Conservation (phyloP, 768 basidiomycete genomes). For the Mycena leptocephala region DNA sequence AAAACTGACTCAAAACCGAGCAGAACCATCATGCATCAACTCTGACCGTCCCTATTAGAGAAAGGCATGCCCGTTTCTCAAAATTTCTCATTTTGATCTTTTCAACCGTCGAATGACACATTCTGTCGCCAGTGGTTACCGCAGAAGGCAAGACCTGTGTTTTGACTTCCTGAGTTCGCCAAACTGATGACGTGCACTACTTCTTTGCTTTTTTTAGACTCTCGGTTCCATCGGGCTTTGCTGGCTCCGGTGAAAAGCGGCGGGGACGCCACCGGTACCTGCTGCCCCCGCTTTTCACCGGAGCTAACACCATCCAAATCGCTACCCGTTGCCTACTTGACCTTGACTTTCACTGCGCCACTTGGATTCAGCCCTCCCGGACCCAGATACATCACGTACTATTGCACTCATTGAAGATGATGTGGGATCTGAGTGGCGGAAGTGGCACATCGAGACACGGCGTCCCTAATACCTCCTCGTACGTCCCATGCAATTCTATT, state of each 20-base stretch:
- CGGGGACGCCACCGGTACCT: neutral
- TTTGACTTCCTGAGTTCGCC: too few relatives aligned
- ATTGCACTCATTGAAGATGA: neutral
- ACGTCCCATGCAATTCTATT: neutral
- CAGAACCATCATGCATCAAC: too few relatives aligned
- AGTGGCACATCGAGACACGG: neutral
- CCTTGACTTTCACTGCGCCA: conserved; percentile 9
- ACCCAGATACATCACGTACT: neutral
- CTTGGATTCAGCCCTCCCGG: conserved; percentile 9
- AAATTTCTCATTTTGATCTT: too few relatives aligned
- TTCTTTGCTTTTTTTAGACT: conserved; percentile 2
- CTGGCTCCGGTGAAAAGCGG: neutral
- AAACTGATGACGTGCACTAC: neutral
- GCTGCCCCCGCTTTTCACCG: conserved; percentile 1
- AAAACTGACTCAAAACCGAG: too few relatives aligned
- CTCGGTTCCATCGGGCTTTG: conserved; percentile 1
- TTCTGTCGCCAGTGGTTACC: too few relatives aligned
- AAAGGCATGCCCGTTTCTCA: too few relatives aligned
- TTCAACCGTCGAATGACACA: too few relatives aligned
- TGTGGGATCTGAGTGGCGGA: neutral
- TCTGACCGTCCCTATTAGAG: too few relatives aligned
- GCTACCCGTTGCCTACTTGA: conserved; percentile 6
- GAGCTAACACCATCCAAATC: conserved; percentile 4
- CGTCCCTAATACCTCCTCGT: neutral
- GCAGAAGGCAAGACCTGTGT: too few relatives aligned